Percentiles rank a stretch among this genome's conserved stretches.
Evolutionary conservation across 805 yeast species (phyloP).

Genomic region (Kodamaea jinghongensis): DNA sequence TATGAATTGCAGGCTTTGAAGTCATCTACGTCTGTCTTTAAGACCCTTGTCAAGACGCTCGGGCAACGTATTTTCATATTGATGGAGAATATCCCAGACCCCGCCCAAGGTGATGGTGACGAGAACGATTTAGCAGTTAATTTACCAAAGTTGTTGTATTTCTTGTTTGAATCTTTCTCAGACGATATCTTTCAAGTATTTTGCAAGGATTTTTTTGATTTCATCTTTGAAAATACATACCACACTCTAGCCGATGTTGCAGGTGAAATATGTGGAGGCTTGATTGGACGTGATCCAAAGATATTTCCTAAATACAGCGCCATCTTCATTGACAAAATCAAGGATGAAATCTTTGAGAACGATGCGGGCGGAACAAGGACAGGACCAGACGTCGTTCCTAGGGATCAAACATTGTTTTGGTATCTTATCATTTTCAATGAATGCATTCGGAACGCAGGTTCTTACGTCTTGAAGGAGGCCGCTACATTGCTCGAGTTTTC

Average conservation of each 20-base stretch:
- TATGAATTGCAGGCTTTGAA: conserved; percentile 55
- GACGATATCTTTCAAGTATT: conserved; percentile 50
- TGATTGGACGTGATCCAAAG: conserved; percentile 63
- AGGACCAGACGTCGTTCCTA: conserved; percentile 63
- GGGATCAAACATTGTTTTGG: conserved; percentile 76
- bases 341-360: conserved; percentile 67
- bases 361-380: conserved; percentile 77
- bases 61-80: conserved; percentile 58
- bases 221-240: conserved; percentile 56
- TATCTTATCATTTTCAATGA: conserved; percentile 68
- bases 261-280: conserved; percentile 69
- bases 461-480: conserved; percentile 40
- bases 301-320: conserved; percentile 43
- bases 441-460: conserved; percentile 66
- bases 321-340: conserved; percentile 50
- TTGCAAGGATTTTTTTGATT: conserved; percentile 49
- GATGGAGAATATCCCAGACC: conserved; percentile 67
- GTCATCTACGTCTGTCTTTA: conserved; percentile 73
- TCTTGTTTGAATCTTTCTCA: conserved; percentile 54
- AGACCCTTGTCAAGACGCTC: conserved; percentile 53
- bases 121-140: conserved; percentile 45
- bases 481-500: conserved; percentile 49
- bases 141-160: conserved; percentile 35
- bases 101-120: conserved; percentile 47
- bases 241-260: conserved; percentile 63